phyloP scores from a whole-genome alignment of 495 filamentous ascomycete species.

The Xylaria bambusicola region DNA sequence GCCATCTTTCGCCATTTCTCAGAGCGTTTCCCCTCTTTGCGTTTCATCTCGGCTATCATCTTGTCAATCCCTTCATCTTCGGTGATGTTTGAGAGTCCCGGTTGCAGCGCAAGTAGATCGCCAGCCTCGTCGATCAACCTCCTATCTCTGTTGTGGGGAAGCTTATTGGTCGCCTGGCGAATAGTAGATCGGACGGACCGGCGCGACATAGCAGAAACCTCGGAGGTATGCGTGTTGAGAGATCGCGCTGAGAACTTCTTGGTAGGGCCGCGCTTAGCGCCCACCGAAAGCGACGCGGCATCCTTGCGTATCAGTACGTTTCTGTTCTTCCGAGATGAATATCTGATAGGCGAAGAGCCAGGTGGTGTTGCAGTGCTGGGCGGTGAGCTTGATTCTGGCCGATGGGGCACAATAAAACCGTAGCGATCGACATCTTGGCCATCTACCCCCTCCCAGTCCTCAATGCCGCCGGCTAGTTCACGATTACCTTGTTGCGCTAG shows the following conservation, averaged over 20 bases:
- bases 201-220: slow-evolving; percentile 54
- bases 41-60: slow-evolving; percentile 60
- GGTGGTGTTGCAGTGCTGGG: slow-evolving; percentile 39
- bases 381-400: slow-evolving; percentile 30
- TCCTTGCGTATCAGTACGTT: slow-evolving; percentile 45
- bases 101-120: slow-evolving; percentile 84
- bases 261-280: slow-evolving; percentile 36
- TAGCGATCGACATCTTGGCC: slow-evolving; percentile 88
- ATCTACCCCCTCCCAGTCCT: slow-evolving; percentile 94
- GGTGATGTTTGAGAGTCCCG: slow-evolving; percentile 60
- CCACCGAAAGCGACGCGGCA: slow-evolving; percentile 38
- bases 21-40: slow-evolving; percentile 79
- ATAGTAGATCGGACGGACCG: slow-evolving; percentile 57
- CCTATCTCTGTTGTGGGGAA: slow-evolving; percentile 75
- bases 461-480: slow-evolving; percentile 77
- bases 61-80: slow-evolving; percentile 64
- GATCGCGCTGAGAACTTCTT: slow-evolving; percentile 56
- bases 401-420: slow-evolving; percentile 76
- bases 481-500: slow-evolving; percentile 37
- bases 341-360: slow-evolving; percentile 32
- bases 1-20: slow-evolving; percentile 99
- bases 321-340: slow-evolving; percentile 39
- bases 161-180: slow-evolving; percentile 68
- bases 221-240: slow-evolving; percentile 52
- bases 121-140: slow-evolving; percentile 80